Evolutionary conservation across 371 early-diverging fungal species (phyloP), one percentile per base, ranked within the genome.

Genomic region (Mortierella sp.): DNA sequence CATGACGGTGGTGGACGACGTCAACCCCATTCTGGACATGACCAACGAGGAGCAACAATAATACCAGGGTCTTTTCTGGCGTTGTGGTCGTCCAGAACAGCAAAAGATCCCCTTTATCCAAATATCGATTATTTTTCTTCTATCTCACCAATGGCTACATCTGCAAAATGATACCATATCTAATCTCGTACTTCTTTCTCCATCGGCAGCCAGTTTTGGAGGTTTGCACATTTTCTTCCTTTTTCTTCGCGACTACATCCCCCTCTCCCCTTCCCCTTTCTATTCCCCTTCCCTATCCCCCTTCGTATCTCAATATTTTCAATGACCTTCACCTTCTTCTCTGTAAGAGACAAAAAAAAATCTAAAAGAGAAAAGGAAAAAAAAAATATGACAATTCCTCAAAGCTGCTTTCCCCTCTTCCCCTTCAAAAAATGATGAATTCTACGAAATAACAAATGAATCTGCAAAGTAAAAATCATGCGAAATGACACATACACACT

Each of bases 1-100:
- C 77, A 89, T 99, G 83, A 95, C 95, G 34, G 86, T 86, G 31
- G 98, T 98, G 14, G 96, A 96, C 76, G 94, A 99, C 88, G 98
- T 98, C 73, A 95, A 94, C 73, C 89, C 93, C 28, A 96, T 98
- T 47, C 89, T 98, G 84, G 95, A 95, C 75, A 88, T 82, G 82
- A 79, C 75, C 71, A 89, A 88, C 70, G 84, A 84, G 57, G 84
- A 87, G 77, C 74, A 79, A 73, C 72, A 71, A 80, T 84, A 84
- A 84, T 80, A 84, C 80, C 70, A 72, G 73, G 79, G 79, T 48
- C 48, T 38, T 14, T 50, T 65, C 50, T 48, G n/a, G n/a, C 19
- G 47, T 52, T 48, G 13, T 55, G 28, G 28, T 50, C 50, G 28
- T 38, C 42, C 68, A 68, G 68, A 50, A 68, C 68, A 68, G 68